Evolutionary conservation across 768 basidiomycete genomes (phyloP), one percentile per base, ranked within the genome.

Genomic region (Naematelia encephala): DNA sequence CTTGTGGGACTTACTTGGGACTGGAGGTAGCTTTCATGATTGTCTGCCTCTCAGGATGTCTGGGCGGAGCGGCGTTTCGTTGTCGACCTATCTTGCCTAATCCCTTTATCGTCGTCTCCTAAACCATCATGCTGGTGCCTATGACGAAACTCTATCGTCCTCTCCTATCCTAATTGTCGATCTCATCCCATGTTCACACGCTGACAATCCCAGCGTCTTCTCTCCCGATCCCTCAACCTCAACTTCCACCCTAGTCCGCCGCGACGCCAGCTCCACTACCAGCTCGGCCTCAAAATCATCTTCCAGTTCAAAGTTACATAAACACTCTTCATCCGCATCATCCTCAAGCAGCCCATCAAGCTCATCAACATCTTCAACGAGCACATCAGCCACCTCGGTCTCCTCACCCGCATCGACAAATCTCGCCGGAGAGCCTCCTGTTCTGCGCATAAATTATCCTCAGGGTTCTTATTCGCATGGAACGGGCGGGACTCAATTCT

Each of bases 401-500:
- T 46, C 68, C 0, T 60, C 46, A 1, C 66, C 71, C 5, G 51
- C 66, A 0, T 62, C 59, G 5, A 70, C 68, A 10, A 25, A 49
- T 51, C 58, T 69, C 0, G 54, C 48, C 2, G 70, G 68, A 11
- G 50, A 65, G 46, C 49, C 63, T 4, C 68, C 72, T 11, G 72
- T 66, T 13, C 54, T 73, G 21, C 27, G 69, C 22, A 51, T 73
- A 12, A 63, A 62, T 28, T 73, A 73, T 53, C 72, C 72, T 5
- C 54, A 63, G 52, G 72, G 72, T 14, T 68, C 67, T 3, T 73
- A 70, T 45, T 63, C 60, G 12, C 64, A 70, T 22, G 25, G 30
- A 10, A 73, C 72, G 23, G 72, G 72, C 30, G 72, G 72, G 1
- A 66, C 72, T 0, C 72, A 73, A 57, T 73, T 70, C 50, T 67